Conservation (phyloP, 768 basidiomycete genomes). For the Trametes cinnabarina region DNA sequence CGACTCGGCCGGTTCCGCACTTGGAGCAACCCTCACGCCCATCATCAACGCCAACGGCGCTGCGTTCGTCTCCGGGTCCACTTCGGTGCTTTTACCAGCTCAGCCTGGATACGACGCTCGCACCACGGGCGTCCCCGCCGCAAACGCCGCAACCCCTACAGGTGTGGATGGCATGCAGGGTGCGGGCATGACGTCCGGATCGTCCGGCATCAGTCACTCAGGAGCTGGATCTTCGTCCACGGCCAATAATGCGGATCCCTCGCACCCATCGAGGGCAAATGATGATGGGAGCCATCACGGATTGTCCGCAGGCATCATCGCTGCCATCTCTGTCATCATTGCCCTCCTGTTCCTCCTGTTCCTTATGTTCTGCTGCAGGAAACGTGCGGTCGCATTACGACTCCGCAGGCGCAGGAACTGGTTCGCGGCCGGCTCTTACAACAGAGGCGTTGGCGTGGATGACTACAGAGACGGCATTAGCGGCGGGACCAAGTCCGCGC, state of each 20-base stretch:
- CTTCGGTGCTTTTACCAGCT: not conserved
- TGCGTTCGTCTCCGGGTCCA: constrained; percentile 15
- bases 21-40: not conserved
- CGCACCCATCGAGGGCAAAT: not conserved
- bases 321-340: constrained; percentile 40
- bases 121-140: not conserved
- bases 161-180: not conserved
- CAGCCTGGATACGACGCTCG: constrained; percentile 2
- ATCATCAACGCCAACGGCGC: constrained; percentile 9
- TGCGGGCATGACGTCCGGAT: not conserved
- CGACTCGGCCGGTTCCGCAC: not conserved
- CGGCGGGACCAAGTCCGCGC: constrained; percentile 26
- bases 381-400: constrained; percentile 43
- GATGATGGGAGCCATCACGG: constrained; percentile 25
- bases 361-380: constrained; percentile 45
- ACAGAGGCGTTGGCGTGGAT: not conserved
- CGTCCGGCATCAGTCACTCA: not conserved
- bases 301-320: constrained; percentile 46
- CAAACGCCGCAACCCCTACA: not conserved
- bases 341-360: constrained; percentile 33
- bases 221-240: not conserved
- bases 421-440: constrained; percentile 40
- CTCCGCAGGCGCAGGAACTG: constrained; percentile 42
- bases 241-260: constrained; percentile 1
- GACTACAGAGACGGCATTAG: constrained; percentile 20